A percentile compares a stretch with the other conserved stretches of the same genome.
Evolutionary conservation across 371 early-diverging fungal species (phyloP).

Genomic region (Zancudomyces culisetae): DNA sequence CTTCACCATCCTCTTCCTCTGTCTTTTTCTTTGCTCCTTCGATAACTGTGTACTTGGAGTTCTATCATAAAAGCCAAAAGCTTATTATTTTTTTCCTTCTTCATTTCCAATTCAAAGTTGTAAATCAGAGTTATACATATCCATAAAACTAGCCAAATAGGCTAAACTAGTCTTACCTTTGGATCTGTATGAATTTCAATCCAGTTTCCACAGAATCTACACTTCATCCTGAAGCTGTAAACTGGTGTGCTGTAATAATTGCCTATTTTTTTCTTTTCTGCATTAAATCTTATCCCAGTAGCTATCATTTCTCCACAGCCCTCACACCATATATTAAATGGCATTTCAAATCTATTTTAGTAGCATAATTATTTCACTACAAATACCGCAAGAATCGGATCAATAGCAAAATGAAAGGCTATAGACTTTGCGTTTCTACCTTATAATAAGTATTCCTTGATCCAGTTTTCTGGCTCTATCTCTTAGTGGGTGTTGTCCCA

Average conservation of each 20-base stretch:
- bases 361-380: no score
- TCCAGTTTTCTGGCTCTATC: constrained; percentile 74
- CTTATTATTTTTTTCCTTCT: no score
- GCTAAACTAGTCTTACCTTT: constrained; percentile 34
- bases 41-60: constrained; percentile 51
- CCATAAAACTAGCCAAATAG: no score
- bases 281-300: constrained; percentile 74
- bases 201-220: constrained; percentile 67
- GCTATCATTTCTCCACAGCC: constrained; percentile 72
- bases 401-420: no score
- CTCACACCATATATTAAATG: constrained; percentile 78
- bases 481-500: constrained; percentile 74
- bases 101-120: no score
- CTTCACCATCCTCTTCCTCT: constrained; percentile 17
- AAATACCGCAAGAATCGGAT: no score
- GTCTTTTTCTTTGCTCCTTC: constrained; percentile 57
- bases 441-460: constrained; percentile 73
- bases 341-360: constrained; percentile 59
- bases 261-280: constrained; percentile 82
- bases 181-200: constrained; percentile 89
- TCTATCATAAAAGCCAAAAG: constrained; percentile 37
- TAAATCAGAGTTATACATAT: no score
- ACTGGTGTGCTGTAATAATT: constrained; percentile 78
- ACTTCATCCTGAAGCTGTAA: constrained; percentile 77
- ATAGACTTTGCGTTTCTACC: no score